Base-by-base conservation (phyloP, 805 yeast species). In the Candida pseudoglaebosa region DNA sequence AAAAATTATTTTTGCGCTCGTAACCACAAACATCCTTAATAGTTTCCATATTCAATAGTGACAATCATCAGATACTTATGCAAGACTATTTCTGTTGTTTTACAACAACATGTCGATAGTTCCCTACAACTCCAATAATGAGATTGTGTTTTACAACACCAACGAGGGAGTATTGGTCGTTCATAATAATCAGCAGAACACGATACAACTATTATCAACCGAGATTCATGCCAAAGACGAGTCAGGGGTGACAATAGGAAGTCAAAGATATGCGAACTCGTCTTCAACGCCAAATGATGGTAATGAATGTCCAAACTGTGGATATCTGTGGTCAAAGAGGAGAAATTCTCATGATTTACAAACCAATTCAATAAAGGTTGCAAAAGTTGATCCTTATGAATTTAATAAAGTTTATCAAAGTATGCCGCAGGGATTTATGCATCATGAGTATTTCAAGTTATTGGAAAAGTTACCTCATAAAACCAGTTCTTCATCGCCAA, bases 81-180 rank as follows among this genome's bases (percentile, higher is more conserved):
- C 12, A 28, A 6, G 6, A 7, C 19, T 13, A 26, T 26, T 26
- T 10, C 10, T 22, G 26, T 22, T 22, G 26, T 8, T 9, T 10
- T 26, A 12, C 5, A 10, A 30, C 34, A 16, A 18, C 19, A 65
- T 65, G 71, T 65, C 71, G 9, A 53, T 65, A 19, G 65, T 65
- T 24, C 70, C 71, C 2, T 65, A 65, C 48, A 55, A 63, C 39
- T 35, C 53, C 14, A 51, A 50, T 28, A 56, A 53, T 37, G 53
- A 55, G 34, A 46, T 65, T 28, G 59, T 65, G 4, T 62, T 58
- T 43, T 67, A 65, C 35, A 67, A 65, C 37, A 65, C 67, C 14
- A 43, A 46, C 24, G 56, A 59, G 32, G 63, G 65, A 16, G 50
- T 65, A 21, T 45, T 65, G 26, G 68, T 65, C 4, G 42, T 65